A percentile compares a stretch with the other conserved stretches of the same genome.
Conservation (phyloP, 2,329 filamentous ascomycete species). For the Exophiala aquamarina region DNA sequence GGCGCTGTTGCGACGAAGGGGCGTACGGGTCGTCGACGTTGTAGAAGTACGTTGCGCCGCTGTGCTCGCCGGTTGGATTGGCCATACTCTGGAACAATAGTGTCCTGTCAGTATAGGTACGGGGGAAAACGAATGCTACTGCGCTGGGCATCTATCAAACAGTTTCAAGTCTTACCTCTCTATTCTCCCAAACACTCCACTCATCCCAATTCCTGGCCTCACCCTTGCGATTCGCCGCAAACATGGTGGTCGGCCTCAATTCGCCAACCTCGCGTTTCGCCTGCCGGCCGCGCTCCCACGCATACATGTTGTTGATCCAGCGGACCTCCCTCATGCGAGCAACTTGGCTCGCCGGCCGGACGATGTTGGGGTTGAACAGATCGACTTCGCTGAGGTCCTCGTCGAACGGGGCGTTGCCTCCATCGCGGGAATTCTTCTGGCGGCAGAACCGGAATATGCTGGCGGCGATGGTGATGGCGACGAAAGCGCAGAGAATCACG, state of each 20-base stretch:
- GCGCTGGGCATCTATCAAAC: too few species aligned
- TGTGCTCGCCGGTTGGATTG: background rate
- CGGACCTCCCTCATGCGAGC: conserved; percentile 22
- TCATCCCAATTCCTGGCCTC: background rate
- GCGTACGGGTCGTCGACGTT: background rate
- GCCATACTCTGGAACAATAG: background rate
- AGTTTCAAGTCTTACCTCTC: too few species aligned
- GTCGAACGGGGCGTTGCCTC: conserved; percentile 8
- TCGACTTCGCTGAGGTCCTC: conserved; percentile 18
- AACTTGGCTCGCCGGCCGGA: conserved; percentile 8
- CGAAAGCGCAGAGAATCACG: conserved; percentile 17
- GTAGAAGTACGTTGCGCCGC: background rate
- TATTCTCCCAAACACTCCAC: background rate
- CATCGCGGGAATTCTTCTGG: conserved; percentile 1
- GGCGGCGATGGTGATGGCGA: conserved; percentile 14
- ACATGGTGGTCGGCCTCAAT: conserved; percentile 10
- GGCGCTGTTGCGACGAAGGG: conserved; percentile 3
- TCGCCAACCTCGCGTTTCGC: background rate
- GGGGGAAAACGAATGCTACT: too few species aligned
- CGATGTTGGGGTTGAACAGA: conserved; percentile 21
- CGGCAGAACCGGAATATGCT: conserved; percentile 18
- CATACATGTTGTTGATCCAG: conserved; percentile 14
- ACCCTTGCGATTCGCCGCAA: conserved; percentile 1
- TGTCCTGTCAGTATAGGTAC: too few species aligned
- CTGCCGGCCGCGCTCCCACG: background rate